Percentiles rank a stretch among this genome's conserved stretches.
Conservation (phyloP, 495 filamentous ascomycete genomes). For the Apiosordaria backusii region DNA sequence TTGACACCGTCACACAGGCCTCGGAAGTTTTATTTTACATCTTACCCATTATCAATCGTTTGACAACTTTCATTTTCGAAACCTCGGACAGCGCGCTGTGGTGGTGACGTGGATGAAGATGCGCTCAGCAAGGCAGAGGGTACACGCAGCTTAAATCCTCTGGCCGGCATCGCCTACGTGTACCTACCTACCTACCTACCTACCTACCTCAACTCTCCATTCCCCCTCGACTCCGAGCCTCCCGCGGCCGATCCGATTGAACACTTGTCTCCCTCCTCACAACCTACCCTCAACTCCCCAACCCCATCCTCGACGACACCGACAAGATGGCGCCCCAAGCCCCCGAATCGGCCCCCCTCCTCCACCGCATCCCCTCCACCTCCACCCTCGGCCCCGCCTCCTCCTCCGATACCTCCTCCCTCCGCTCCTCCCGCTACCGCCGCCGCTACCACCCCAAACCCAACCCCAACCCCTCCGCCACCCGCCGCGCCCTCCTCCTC, state of each 20-base stretch:
- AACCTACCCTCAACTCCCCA: not conserved
- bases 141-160: not conserved
- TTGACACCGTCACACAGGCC: not conserved
- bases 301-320: not conserved
- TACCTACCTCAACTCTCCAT: not conserved
- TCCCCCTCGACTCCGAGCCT: not conserved
- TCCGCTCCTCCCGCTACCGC: slow-evolving; percentile 33
- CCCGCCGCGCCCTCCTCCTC: slow-evolving; percentile 28
- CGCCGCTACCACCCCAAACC: slow-evolving; percentile 19
- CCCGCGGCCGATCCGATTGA: too few species aligned
- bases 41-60: not conserved
- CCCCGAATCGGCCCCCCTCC: slow-evolving; percentile 26
- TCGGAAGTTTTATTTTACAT: not conserved
- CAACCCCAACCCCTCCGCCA: slow-evolving; percentile 17
- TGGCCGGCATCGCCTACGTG: not conserved
- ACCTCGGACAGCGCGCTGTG: too few species aligned
- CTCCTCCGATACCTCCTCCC: slow-evolving; percentile 30
- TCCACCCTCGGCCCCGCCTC: slow-evolving; percentile 36
- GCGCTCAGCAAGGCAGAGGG: not conserved
- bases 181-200: too few species aligned
- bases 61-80: not conserved
- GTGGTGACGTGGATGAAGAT: not conserved
- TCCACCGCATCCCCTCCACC: slow-evolving; percentile 21
- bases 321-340: too few species aligned
- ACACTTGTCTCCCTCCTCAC: too few species aligned